A percentile compares a stretch with the other conserved stretches of the same genome.
phyloP scores from a whole-genome alignment of 1,284 basidiomycete genomes.

The Cutaneotrichosporon spelunceum region DNA sequence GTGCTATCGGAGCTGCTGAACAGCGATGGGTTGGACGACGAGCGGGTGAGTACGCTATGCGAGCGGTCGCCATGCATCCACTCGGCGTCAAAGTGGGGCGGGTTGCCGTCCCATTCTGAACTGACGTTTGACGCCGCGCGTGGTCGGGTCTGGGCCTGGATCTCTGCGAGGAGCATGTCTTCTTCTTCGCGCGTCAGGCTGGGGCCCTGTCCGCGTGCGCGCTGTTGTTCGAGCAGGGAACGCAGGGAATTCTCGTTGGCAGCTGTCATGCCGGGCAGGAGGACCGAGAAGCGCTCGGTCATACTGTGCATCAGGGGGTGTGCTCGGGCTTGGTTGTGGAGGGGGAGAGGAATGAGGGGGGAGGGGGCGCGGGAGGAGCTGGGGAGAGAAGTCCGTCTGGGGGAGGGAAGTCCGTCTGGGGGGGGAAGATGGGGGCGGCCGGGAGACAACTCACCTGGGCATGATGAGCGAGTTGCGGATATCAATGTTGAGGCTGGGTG shows the following conservation, averaged over 20 bases:
- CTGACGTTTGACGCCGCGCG: constrained; percentile 8
- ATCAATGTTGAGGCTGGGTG: constrained; percentile 43
- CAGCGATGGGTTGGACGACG: constrained; percentile 3
- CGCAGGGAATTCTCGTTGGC: constrained; percentile 40
- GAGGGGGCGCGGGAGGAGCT: background rate
- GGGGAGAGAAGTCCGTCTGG: background rate
- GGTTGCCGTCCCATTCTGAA: constrained; percentile 38
- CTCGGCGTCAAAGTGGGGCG: constrained; percentile 25
- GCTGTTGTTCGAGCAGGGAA: constrained; percentile 40
- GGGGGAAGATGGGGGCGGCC: too few relatives aligned
- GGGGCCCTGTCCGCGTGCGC: constrained; percentile 36
- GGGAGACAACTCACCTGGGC: constrained; percentile 36
- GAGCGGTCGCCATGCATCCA: constrained; percentile 4
- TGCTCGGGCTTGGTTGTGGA: background rate
- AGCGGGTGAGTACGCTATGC: constrained; percentile 1
- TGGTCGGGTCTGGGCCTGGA: constrained; percentile 4
- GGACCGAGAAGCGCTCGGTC: constrained; percentile 46
- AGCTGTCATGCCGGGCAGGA: constrained; percentile 37
- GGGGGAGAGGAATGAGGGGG: background rate
- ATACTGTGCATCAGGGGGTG: constrained; percentile 26
- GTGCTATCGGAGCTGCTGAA: constrained; percentile 14
- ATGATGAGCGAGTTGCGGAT: constrained; percentile 47
- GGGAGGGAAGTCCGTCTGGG: background rate
- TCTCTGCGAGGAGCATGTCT: constrained; percentile 32
- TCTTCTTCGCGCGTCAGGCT: constrained; percentile 45